phyloP scores from a whole-genome alignment of 2,329 filamentous ascomycete genomes.

The Aspergillus floridensis region DNA sequence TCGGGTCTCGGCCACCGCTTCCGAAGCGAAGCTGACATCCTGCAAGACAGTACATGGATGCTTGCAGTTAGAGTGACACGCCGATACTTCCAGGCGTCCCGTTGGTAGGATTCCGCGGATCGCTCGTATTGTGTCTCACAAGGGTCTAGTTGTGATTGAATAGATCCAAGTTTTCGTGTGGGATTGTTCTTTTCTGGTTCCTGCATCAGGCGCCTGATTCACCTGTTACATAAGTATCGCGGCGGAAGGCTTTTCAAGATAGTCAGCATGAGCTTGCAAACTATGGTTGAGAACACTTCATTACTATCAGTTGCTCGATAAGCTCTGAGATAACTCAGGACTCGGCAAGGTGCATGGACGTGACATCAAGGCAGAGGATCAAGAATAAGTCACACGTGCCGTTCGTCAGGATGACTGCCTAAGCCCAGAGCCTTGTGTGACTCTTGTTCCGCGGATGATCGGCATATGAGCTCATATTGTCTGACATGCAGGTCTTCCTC shows the following conservation, averaged over 20 bases:
- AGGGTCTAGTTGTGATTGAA: not conserved
- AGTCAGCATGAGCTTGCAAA: too few species aligned
- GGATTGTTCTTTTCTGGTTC: too few species aligned
- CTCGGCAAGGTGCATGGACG: not conserved
- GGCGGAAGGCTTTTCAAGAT: too few species aligned
- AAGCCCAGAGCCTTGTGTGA: not conserved
- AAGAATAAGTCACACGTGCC: not conserved
- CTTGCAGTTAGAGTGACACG: not conserved
- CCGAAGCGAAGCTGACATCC: not conserved
- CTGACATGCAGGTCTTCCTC: not conserved
- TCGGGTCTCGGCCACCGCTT: not conserved
- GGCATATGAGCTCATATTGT: not conserved
- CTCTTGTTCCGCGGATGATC: not conserved
- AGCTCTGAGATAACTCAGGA: not conserved
- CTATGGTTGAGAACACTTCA: too few species aligned
- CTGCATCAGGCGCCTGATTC: too few species aligned
- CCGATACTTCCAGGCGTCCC: not conserved
- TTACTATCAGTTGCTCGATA: not conserved
- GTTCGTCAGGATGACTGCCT: not conserved
- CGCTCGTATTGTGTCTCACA: conserved; percentile 1
- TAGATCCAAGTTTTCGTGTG: not conserved
- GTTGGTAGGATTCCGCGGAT: not conserved
- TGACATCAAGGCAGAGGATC: not conserved
- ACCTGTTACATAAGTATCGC: too few species aligned
- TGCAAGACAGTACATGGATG: not conserved